Evolutionary conservation across 768 basidiomycete genomes (phyloP).

Genomic region (Butyriboletus loyo): DNA sequence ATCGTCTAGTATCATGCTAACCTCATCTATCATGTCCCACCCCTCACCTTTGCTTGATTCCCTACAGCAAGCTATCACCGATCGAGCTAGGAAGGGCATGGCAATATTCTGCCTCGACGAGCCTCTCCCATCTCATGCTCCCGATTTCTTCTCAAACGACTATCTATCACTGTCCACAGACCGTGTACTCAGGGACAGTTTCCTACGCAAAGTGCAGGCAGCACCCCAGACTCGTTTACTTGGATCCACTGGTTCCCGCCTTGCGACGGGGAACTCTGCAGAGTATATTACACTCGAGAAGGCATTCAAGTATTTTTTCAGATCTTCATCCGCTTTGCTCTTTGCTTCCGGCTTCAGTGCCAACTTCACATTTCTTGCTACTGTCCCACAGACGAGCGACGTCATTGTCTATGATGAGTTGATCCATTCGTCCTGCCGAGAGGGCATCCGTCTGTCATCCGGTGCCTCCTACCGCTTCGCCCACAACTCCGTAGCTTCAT

Average conservation of each 20-base stretch:
- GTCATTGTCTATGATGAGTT: conserved; percentile 51
- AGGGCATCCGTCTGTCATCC: conserved; percentile 45
- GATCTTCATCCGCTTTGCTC: conserved; percentile 41
- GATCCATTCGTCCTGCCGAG: conserved; percentile 50
- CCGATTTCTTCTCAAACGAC: conserved; percentile 48
- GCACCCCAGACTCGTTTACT: conserved; percentile 26
- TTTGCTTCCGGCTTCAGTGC: conserved; percentile 56
- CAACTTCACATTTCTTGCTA: conserved; percentile 47
- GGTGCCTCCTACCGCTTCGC: conserved; percentile 33
- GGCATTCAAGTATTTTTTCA: conserved; percentile 11
- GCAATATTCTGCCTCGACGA: conserved; percentile 11
- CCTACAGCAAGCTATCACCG: conserved; percentile 15
- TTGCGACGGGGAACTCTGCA: conserved; percentile 40
- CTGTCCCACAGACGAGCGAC: conserved; percentile 44
- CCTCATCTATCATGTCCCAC: conserved; percentile 9
- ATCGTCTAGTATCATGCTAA: background rate
- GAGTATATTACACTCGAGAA: conserved; percentile 14
- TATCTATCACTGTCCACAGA: conserved; percentile 46
- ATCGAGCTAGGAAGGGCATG: conserved; percentile 6
- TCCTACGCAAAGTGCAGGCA: conserved; percentile 31
- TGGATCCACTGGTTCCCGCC: conserved; percentile 50
- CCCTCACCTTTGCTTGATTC: conserved; percentile 4
- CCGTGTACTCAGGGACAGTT: conserved; percentile 25
- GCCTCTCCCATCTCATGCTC: conserved; percentile 18
- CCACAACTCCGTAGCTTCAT: conserved; percentile 43